Conservation (phyloP, 352 stramenopile genomes). For the Labyrinthula sp. region DNA sequence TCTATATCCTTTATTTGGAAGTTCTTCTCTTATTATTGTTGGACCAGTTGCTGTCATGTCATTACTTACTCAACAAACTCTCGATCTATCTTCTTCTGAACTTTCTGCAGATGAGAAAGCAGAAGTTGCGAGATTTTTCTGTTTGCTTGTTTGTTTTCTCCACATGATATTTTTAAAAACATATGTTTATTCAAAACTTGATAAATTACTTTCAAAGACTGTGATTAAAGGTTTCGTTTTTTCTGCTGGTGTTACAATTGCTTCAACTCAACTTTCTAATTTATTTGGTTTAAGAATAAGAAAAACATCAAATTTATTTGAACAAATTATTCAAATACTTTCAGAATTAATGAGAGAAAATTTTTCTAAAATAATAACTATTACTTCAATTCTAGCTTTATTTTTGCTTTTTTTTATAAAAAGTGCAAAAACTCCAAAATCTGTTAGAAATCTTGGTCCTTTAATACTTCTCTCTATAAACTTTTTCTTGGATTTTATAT, state of each 20-base stretch:
- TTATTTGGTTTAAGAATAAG: conserved; percentile 28
- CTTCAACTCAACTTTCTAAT: conserved; percentile 14
- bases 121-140: conserved; percentile 18
- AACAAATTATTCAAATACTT: neutral
- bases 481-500: neutral
- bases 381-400: neutral
- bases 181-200: conserved; percentile 3
- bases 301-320: conserved; percentile 2
- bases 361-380: neutral
- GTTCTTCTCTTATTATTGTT: conserved; percentile 22
- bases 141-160: conserved; percentile 13
- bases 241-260: conserved; percentile 25
- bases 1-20: conserved; percentile 23
- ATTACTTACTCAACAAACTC: conserved; percentile 16
- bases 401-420: neutral
- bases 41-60: conserved; percentile 26
- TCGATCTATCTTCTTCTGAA: conserved; percentile 6
- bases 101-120: conserved; percentile 1
- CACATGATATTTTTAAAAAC: conserved; percentile 9
- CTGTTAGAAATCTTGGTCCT: conserved; percentile 1
- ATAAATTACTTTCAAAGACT: neutral
- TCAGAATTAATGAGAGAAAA: neutral
- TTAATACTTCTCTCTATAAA: no score
- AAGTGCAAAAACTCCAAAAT: neutral
- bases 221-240: conserved; percentile 26